Conservation (phyloP, 345 rosid species). For the Pugionium dolabratum region DNA sequence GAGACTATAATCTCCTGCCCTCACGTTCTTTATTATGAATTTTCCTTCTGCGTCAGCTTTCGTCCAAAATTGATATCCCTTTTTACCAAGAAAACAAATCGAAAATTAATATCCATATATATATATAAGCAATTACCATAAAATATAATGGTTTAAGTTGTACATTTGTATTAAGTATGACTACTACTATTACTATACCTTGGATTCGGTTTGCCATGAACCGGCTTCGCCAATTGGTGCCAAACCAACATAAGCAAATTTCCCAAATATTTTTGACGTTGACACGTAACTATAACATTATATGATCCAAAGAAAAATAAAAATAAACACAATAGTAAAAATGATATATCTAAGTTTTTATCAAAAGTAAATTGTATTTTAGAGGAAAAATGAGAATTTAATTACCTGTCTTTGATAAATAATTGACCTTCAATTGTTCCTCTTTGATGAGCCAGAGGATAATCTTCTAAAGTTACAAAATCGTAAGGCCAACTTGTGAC, state of each 20-base stretch:
- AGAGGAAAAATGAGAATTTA: too few relatives aligned
- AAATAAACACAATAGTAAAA: background rate
- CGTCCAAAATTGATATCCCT: slow-evolving; percentile 96
- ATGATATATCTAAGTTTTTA: too few relatives aligned
- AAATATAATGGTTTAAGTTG: too few relatives aligned
- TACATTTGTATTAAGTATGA: background rate
- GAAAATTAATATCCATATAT: background rate
- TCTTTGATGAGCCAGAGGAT: slow-evolving; percentile 52
- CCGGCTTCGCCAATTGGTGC: slow-evolving; percentile 73
- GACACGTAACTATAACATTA: slow-evolving; percentile 39
- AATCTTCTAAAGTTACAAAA: slow-evolving; percentile 55
- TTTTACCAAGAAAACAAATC: background rate
- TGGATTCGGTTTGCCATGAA: slow-evolving; percentile 84
- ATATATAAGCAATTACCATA: too few relatives aligned
- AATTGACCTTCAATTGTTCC: slow-evolving; percentile 67
- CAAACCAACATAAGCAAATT: slow-evolving; percentile 69
- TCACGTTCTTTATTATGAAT: slow-evolving; percentile 61
- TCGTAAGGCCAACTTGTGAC: slow-evolving; percentile 68
- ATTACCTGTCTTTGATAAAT: slow-evolving; percentile 57
- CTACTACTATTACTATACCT: slow-evolving; percentile 45
- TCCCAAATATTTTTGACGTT: slow-evolving; percentile 44
- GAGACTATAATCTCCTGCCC: slow-evolving; percentile 63
- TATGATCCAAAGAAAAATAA: background rate
- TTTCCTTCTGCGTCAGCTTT: slow-evolving; percentile 54
- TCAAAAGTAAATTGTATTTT: too few relatives aligned